Evolutionary conservation across 257 asterid species (phyloP).

Genomic region (Solanum appendiculatum): DNA sequence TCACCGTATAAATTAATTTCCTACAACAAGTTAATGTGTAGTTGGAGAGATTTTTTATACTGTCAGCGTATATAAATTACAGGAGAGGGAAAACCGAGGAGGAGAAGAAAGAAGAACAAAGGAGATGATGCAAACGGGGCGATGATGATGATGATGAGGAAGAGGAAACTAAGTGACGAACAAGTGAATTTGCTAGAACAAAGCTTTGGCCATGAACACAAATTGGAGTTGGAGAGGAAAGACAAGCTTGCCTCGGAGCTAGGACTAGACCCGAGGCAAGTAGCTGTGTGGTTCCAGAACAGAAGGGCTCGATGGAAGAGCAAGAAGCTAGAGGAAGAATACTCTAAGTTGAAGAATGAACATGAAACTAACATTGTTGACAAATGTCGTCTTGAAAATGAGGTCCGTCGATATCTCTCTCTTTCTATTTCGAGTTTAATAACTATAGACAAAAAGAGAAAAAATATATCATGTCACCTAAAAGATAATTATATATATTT

Average conservation of each 20-base stretch:
- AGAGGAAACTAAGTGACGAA: slow-evolving; percentile 12
- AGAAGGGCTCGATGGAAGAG: slow-evolving; percentile 15
- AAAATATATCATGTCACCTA: background rate
- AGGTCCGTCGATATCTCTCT: slow-evolving; percentile 21
- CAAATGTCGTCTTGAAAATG: slow-evolving; percentile 63
- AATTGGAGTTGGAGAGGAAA: slow-evolving; percentile 14
- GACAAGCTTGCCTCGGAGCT: slow-evolving; percentile 14
- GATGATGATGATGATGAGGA: background rate
- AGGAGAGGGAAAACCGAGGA: slow-evolving; percentile 13
- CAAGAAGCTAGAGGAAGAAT: slow-evolving; percentile 12
- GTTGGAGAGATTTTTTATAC: background rate
- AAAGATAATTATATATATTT: background rate
- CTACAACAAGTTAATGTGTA: background rate
- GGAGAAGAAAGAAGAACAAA: slow-evolving; percentile 32
- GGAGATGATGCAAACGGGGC: slow-evolving; percentile 9
- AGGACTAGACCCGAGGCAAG: slow-evolving; percentile 15
- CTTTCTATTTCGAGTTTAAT: background rate
- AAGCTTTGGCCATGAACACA: slow-evolving; percentile 46
- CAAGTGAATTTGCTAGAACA: slow-evolving; percentile 8
- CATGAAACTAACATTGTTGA: slow-evolving; percentile 44
- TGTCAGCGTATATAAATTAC: background rate
- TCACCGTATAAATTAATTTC: background rate
- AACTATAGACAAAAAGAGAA: too few species aligned
- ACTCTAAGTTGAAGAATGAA: slow-evolving; percentile 20
- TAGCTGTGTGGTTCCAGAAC: slow-evolving; percentile 16